phyloP scores from a whole-genome alignment of 2,329 filamentous ascomycete genomes.

The Penicillium sp. region DNA sequence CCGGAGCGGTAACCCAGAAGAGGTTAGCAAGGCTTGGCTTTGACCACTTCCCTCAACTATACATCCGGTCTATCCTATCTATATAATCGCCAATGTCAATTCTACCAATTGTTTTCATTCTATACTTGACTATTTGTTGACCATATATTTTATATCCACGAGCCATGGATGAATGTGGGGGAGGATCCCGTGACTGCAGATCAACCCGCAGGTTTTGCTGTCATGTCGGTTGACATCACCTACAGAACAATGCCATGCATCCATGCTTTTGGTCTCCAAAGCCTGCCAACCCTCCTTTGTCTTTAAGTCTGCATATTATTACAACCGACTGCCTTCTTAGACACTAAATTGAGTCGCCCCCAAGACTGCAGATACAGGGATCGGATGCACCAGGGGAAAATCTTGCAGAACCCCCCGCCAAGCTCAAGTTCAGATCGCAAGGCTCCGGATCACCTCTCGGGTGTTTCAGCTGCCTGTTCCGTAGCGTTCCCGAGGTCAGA shows the following conservation, averaged over 20 bases:
- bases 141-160: background rate
- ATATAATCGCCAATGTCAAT: background rate
- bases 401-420: background rate
- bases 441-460: background rate
- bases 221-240: constrained; percentile 14
- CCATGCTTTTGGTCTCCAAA: background rate
- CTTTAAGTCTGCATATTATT: background rate
- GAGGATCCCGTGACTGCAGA: constrained; percentile 16
- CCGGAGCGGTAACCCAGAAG: background rate
- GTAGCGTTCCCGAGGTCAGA: background rate
- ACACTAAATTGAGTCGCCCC: background rate
- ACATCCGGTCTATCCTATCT: background rate
- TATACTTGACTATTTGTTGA: background rate
- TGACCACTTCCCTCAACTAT: background rate
- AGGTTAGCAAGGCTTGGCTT: constrained; percentile 1
- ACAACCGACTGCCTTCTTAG: background rate
- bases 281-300: background rate
- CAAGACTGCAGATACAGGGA: background rate
- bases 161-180: background rate
- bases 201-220: constrained; percentile 1
- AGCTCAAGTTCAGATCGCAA: background rate
- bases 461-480: background rate
- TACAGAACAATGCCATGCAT: background rate
- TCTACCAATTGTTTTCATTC: background rate
- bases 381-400: background rate